Conservation (phyloP, 768 basidiomycete species). For the Boletales sp. region DNA sequence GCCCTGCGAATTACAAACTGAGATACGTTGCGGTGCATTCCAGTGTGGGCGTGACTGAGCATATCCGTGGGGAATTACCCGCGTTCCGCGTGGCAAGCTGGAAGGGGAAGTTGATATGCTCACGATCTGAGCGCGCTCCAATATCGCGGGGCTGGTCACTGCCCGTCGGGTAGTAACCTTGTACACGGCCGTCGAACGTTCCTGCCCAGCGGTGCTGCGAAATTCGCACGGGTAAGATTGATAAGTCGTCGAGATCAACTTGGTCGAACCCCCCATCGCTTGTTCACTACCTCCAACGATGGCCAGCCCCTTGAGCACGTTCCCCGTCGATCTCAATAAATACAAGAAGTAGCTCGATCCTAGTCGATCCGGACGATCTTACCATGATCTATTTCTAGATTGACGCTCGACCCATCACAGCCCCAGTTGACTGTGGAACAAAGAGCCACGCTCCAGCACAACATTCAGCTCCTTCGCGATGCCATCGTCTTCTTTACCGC, state of each 20-base stretch:
- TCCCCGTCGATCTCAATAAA: constrained; percentile 75
- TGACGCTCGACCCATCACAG: constrained; percentile 69
- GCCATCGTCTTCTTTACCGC: constrained; percentile 84
- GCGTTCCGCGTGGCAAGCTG: background rate
- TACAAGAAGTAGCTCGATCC: constrained; percentile 58
- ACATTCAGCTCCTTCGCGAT: constrained; percentile 82
- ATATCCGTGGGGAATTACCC: too few species aligned
- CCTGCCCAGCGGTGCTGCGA: constrained; percentile 3
- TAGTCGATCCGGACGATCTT: background rate
- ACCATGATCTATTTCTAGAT: constrained; percentile 36
- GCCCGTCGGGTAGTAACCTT: too few species aligned
- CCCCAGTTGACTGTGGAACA: constrained; percentile 62
- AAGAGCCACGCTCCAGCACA: constrained; percentile 52
- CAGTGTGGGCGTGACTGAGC: background rate
- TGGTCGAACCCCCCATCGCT: background rate
- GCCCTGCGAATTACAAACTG: constrained; percentile 3
- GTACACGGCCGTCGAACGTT: constrained; percentile 16
- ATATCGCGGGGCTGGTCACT: background rate
- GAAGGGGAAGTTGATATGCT: constrained; percentile 4
- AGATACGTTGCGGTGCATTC: background rate
- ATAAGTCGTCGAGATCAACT: constrained; percentile 18
- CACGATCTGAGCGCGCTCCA: constrained; percentile 7
- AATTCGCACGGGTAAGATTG: constrained; percentile 24
- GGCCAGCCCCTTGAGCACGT: constrained; percentile 41
- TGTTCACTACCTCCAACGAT: constrained; percentile 28